phyloP scores from a whole-genome alignment of 441 rosid genomes.

The Croton setiger region DNA sequence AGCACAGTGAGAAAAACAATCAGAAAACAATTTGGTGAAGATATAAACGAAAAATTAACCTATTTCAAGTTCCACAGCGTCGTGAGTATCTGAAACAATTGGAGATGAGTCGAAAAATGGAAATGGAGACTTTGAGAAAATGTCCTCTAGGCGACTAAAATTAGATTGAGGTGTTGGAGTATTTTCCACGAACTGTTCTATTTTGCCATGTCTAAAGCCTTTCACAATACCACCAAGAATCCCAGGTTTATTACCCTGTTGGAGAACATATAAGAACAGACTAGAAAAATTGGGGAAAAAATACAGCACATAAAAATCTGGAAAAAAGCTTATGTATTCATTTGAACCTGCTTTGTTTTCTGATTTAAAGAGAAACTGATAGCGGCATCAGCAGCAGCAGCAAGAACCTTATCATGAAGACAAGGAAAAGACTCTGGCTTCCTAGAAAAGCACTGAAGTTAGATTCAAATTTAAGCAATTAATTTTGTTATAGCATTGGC shows the following conservation, averaged over 20 bases:
- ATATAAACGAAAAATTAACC: conserved; percentile 28
- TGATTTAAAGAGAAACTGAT: conserved; percentile 43
- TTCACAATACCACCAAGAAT: conserved; percentile 48
- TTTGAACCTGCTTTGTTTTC: conserved; percentile 54
- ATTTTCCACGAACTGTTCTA: conserved; percentile 17
- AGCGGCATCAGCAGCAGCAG: conserved; percentile 68
- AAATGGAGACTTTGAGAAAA: conserved; percentile 39
- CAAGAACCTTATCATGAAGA: conserved; percentile 69
- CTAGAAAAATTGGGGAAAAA: not conserved
- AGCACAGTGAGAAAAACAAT: not conserved
- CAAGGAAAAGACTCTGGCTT: conserved; percentile 49
- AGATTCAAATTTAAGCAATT: conserved; percentile 3
- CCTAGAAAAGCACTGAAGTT: conserved; percentile 34
- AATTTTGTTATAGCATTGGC: conserved; percentile 1
- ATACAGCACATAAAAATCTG: conserved; percentile 11
- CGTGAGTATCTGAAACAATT: conserved; percentile 27
- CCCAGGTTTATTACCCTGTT: conserved; percentile 44
- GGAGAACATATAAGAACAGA: conserved; percentile 16
- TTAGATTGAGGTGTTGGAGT: conserved; percentile 21
- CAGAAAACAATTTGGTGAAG: not conserved
- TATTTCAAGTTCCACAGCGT: conserved; percentile 51
- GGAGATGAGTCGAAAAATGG: conserved; percentile 30
- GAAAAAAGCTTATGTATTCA: conserved; percentile 3
- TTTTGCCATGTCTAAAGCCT: conserved; percentile 47
- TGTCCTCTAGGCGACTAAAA: conserved; percentile 38